These are phyloP conservation scores for Termitomyces sp. DNA, from an alignment of 768 basidiomycete species.

Conservation along the genomic window DNA sequence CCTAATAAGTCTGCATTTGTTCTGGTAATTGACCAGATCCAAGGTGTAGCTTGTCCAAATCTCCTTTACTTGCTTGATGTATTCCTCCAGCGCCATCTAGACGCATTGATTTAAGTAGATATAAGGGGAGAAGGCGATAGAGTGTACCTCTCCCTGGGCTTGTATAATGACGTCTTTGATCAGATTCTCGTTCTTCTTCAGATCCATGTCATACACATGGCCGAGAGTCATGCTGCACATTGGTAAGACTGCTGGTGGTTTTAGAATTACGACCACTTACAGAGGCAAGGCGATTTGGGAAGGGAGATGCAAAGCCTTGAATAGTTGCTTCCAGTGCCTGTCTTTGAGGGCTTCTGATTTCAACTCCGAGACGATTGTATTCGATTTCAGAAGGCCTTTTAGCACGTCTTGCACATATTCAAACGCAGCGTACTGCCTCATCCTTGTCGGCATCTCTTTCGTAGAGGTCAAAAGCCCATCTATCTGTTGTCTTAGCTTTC, in stretches of 20 bases:
- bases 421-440: constrained; percentile 98
- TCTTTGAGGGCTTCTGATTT: constrained; percentile 98
- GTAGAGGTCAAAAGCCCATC: constrained; percentile 90
- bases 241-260: constrained; percentile 4
- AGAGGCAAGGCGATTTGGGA: constrained; percentile 70
- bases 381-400: constrained; percentile 82
- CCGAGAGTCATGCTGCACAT: constrained; percentile 77
- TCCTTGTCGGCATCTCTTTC: constrained; percentile 97
- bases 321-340: constrained; percentile 96
- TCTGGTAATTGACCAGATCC: constrained; percentile 97
- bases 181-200: constrained; percentile 84
- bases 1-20: constrained; percentile 94
- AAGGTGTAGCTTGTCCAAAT: constrained; percentile 94
- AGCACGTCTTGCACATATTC: constrained; percentile 95
- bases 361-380: constrained; percentile 84
- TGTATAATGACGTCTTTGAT: constrained; percentile 97
- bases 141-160: constrained; percentile 88
- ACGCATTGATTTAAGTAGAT: constrained; percentile 8
- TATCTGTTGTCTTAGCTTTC: constrained; percentile 91
- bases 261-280: constrained; percentile 34
- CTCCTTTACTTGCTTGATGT: constrained; percentile 94
- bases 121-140: constrained; percentile 12
- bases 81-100: constrained; percentile 93
- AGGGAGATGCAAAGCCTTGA: constrained; percentile 79
- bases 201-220: constrained; percentile 93